A percentile compares a stretch with the other conserved stretches of the same genome.
Conservation (phyloP, 2,329 filamentous ascomycete genomes). For the Calonectria ilicicola region DNA sequence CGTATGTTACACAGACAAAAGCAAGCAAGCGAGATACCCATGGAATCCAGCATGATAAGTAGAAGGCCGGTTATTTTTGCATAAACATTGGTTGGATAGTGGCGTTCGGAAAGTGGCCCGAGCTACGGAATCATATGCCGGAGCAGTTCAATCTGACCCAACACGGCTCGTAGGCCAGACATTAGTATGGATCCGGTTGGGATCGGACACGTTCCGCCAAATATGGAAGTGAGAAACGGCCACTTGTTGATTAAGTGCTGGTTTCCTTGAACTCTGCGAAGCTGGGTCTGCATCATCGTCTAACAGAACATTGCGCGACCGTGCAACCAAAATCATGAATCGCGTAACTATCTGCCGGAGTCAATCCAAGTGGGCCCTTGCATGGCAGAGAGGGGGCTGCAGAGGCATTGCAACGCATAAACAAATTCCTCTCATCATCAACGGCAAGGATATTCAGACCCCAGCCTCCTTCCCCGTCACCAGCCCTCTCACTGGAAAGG, state of each 20-base stretch:
- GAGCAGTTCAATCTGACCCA: neutral
- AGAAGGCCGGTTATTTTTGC: too few relatives aligned
- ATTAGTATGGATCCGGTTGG: neutral
- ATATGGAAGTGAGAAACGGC: neutral
- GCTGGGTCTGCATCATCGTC: neutral
- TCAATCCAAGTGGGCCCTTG: neutral
- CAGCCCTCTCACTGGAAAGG: constrained; percentile 21
- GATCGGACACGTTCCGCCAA: neutral
- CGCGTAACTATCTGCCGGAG: neutral
- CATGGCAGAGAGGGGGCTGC: neutral
- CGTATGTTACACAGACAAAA: too few relatives aligned
- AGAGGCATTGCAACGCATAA: constrained; percentile 4
- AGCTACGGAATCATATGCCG: neutral
- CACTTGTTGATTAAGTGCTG: neutral
- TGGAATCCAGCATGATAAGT: too few relatives aligned
- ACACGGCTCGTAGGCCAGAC: neutral
- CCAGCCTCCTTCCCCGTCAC: constrained; percentile 10
- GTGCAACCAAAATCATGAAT: neutral
- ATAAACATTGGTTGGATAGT: too few relatives aligned
- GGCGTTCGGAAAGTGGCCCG: constrained; percentile 2
- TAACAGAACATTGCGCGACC: neutral
- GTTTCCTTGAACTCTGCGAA: neutral
- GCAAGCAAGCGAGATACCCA: too few relatives aligned
- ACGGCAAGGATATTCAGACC: constrained; percentile 23
- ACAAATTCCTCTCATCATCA: constrained; percentile 23